A percentile compares a stretch with the other conserved stretches of the same genome.
Conservation (phyloP, 805 yeast species). For the Alloascoidea hylecoeti region DNA sequence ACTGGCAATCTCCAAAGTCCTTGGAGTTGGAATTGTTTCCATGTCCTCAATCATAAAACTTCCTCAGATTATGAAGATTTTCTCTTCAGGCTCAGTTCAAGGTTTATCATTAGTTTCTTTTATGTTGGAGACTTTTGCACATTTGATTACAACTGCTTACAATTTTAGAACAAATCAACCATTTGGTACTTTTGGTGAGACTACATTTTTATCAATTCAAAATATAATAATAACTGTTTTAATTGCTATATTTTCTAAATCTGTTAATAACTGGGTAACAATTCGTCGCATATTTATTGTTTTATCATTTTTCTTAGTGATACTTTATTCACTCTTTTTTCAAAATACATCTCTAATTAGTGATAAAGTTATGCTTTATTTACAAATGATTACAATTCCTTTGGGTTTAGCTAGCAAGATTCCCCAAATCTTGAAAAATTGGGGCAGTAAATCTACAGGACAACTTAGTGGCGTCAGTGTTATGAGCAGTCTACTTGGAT, state of each 20-base stretch:
- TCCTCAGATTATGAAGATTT: slow-evolving; percentile 24
- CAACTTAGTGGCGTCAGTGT: slow-evolving; percentile 23
- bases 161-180: slow-evolving; percentile 20
- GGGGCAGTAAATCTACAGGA: slow-evolving; percentile 25
- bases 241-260: slow-evolving; percentile 13
- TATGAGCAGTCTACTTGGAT: slow-evolving; percentile 21
- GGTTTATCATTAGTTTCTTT: slow-evolving; percentile 21
- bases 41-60: slow-evolving; percentile 23
- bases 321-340: slow-evolving; percentile 11
- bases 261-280: slow-evolving; percentile 9
- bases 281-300: slow-evolving; percentile 9
- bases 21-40: slow-evolving; percentile 22
- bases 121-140: slow-evolving; percentile 19
- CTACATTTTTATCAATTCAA: slow-evolving; percentile 20
- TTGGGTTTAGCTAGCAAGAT: slow-evolving; percentile 20
- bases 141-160: slow-evolving; percentile 20
- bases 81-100: slow-evolving; percentile 16
- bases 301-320: slow-evolving; percentile 8
- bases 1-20: slow-evolving; percentile 16
- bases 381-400: slow-evolving; percentile 22
- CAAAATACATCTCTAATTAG: slow-evolving; percentile 12
- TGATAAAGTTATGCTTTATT: slow-evolving; percentile 9
- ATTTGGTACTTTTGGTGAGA: slow-evolving; percentile 25
- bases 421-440: slow-evolving; percentile 26
- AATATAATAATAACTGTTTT: slow-evolving; percentile 18